A percentile compares a stretch with the other conserved stretches of the same genome.
phyloP scores from a whole-genome alignment of 257 asterid genomes.

The Nicotiana tabacum region DNA sequence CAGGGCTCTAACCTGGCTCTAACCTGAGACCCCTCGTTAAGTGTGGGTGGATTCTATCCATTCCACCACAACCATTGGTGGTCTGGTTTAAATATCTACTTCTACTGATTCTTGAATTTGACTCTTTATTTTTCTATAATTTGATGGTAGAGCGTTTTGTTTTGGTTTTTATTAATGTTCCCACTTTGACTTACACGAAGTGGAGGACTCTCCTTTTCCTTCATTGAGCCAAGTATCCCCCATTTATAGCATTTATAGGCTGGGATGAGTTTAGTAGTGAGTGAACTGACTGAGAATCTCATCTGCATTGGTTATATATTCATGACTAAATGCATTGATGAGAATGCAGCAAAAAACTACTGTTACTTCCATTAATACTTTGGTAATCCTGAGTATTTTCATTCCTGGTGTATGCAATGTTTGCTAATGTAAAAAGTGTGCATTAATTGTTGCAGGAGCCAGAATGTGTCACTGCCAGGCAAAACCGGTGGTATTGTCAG shows the following conservation, averaged over 20 bases:
- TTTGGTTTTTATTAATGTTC: neutral
- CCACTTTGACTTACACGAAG: neutral
- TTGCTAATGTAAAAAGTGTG: neutral
- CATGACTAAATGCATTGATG: neutral
- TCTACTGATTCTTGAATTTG: neutral
- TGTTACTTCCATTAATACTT: neutral
- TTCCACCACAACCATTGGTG: too few relatives aligned
- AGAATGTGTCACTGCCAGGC: constrained; percentile 39
- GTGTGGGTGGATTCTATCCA: too few relatives aligned
- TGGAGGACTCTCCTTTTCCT: neutral
- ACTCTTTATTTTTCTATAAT: neutral
- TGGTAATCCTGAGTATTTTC: neutral
- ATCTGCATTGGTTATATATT: neutral
- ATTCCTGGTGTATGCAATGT: neutral
- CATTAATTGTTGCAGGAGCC: constrained; percentile 35
- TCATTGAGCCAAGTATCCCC: neutral
- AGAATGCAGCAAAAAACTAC: neutral
- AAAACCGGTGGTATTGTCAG: constrained; percentile 34
- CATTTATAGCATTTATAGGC: neutral
- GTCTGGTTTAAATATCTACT: neutral
- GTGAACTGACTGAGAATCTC: neutral
- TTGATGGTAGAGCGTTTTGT: neutral
- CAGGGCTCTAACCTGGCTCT: too few relatives aligned
- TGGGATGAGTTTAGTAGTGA: neutral
- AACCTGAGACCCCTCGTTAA: too few relatives aligned